Evolutionary conservation across 2,329 filamentous ascomycete genomes (phyloP), one percentile per base, ranked within the genome.

Genomic region (Penicillium sp.): DNA sequence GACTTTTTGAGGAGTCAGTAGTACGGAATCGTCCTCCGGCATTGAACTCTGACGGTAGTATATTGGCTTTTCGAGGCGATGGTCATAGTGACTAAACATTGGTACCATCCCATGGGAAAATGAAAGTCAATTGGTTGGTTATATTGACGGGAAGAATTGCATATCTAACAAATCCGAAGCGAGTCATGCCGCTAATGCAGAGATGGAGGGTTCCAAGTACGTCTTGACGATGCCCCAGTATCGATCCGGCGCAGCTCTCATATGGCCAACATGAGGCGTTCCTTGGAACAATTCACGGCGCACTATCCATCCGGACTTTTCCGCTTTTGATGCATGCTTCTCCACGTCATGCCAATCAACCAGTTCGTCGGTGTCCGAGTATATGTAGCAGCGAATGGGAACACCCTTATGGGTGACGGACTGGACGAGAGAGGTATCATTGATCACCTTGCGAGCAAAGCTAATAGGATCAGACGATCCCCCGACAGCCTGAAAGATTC

Each of bases 221-320:
- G 49, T 44, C 46, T 47, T 58, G 29, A 74, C 59, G 50, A 72
- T 63, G 3, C 45, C 48, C 72, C 72, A 74, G 51, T 74, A 74
- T 27, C 71, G 59, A 32, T 62, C 64, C 3, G 66, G 68, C 44
- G 71, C 66, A 2, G 50, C 50, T 49, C 59, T 64, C 69, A 73
- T 72, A 62, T 72, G 69, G 10, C 58, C 64, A 44, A 73, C 71
- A 65, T 74, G 72, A 35, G 61, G 56, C 24, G 68, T 63, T 0
- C 61, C 67, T n/a, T 57, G 44, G 42, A 72, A 73, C 49, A 63
- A 62, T 47, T 72, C 71, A 38, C 60, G 61, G 18, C 54, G 53
- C 13, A 74, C 72, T 9, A 44, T 24, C 55, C 66, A 69, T 1
- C 66, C 65, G 44, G 54, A 64, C 2, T 55, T 43, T 48, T 64